Conservation (phyloP, 768 basidiomycete species). For the Fomitopsis pulvina region DNA sequence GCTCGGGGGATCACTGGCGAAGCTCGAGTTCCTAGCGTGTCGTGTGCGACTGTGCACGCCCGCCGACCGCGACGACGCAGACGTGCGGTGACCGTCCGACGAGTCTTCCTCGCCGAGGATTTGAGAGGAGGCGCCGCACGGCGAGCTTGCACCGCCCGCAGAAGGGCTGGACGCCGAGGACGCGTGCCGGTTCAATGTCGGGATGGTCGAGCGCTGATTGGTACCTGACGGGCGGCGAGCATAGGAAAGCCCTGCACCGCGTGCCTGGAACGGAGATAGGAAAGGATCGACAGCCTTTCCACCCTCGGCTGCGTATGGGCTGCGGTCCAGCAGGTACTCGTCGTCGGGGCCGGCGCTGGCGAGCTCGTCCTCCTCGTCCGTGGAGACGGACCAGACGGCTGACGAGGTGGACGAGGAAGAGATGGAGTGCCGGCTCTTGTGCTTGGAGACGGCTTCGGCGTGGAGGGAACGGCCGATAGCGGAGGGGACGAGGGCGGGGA, state of each 20-base stretch:
- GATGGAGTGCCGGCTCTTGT: constrained; percentile 45
- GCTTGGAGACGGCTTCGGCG: constrained; percentile 5
- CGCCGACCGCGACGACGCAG: constrained; percentile 14
- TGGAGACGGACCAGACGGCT: constrained; percentile 56
- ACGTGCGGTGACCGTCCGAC: constrained; percentile 34
- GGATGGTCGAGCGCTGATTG: constrained; percentile 58
- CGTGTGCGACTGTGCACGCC: constrained; percentile 13
- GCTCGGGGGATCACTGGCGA: constrained; percentile 2
- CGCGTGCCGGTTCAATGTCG: constrained; percentile 47
- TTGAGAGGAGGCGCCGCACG: constrained; percentile 22
- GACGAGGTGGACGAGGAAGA: constrained; percentile 62
- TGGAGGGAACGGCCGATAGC: constrained; percentile 49
- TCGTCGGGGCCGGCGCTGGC: constrained; percentile 23
- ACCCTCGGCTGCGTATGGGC: constrained; percentile 40
- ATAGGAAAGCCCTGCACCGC: constrained; percentile 43
- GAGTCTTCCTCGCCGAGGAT: constrained; percentile 24
- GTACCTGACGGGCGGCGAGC: constrained; percentile 66
- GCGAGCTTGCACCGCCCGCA: constrained; percentile 19
- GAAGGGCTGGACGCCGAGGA: constrained; percentile 37
- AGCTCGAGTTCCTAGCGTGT: constrained; percentile 4
- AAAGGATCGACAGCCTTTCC: constrained; percentile 21
- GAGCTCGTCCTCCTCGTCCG: constrained; percentile 53
- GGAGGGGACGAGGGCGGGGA: constrained; percentile 58
- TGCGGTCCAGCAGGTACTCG: constrained; percentile 30
- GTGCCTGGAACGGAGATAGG: constrained; percentile 1